phyloP scores from a whole-genome alignment of 2,329 filamentous ascomycete genomes.

The Zalaria sp. region DNA sequence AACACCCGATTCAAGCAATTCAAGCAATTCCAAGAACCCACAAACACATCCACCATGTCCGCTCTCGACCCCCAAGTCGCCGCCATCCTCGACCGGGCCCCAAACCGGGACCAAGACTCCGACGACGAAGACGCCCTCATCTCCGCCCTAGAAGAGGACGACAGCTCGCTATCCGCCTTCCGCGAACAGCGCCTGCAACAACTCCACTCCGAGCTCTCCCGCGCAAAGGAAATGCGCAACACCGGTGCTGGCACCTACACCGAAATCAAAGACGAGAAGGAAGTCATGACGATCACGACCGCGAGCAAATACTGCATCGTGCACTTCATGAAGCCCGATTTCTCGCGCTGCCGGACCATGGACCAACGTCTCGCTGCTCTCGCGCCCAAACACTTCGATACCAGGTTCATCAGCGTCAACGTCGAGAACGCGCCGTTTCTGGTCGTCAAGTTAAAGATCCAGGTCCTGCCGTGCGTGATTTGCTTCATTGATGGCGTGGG shows the following conservation, averaged over 20 bases:
- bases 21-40: too few relatives aligned
- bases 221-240: slow-evolving; percentile 36
- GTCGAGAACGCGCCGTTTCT: slow-evolving; percentile 47
- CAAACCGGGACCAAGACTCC: slow-evolving; percentile 26
- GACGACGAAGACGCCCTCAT: slow-evolving; percentile 49
- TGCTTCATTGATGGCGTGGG: slow-evolving; percentile 41
- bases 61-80: slow-evolving; percentile 37
- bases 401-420: slow-evolving; percentile 42
- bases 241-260: slow-evolving; percentile 38
- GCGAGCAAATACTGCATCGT: slow-evolving; percentile 42
- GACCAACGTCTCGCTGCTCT: slow-evolving; percentile 41
- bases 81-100: slow-evolving; percentile 29
- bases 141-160: slow-evolving; percentile 36
- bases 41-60: slow-evolving; percentile 20
- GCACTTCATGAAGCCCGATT: slow-evolving; percentile 52
- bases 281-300: slow-evolving; percentile 46
- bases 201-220: slow-evolving; percentile 40
- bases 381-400: slow-evolving; percentile 44
- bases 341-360: slow-evolving; percentile 48
- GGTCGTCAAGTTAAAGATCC: slow-evolving; percentile 41
- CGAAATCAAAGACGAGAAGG: slow-evolving; percentile 44
- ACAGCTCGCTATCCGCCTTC: slow-evolving; percentile 38
- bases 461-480: slow-evolving; percentile 45
- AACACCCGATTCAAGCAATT: too few relatives aligned
- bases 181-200: slow-evolving; percentile 44